Evolutionary conservation across 2,329 filamentous ascomycete species (phyloP), one percentile per base, ranked within the genome.

Genomic region (Paraphaeosphaeria sporulosa): DNA sequence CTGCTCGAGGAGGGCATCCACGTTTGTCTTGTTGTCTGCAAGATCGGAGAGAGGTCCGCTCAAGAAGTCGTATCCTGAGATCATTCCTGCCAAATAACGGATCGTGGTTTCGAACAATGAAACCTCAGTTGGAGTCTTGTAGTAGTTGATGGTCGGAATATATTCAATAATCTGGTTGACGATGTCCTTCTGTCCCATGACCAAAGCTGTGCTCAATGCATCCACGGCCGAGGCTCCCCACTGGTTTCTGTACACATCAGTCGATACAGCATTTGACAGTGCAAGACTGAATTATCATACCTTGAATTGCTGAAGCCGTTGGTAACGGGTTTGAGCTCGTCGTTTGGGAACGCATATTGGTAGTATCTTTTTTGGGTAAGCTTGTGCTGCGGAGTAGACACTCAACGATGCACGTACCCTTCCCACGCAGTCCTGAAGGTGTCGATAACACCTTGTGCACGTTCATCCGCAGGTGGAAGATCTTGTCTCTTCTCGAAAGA

Each of bases 61-160:
- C 49, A 96, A 80, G 51, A 97, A 83, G 72, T 92, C 90, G 68
- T 91, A 90, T 4, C 83, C 91, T 2, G 93, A 91, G 9, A 97
- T 73, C 69, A 97, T 83, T 17, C 93, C 93, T 10, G 87, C 93
- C 0, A 97, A 80, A 70, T 96, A 96, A 30, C 93, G 89, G 71
- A 97, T 96, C 0, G 92, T 97, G 0, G 92, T 96, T 78, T 97
- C 93, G 70, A 97, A 97, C 8, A 97, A 78, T 40, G 90, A 94
- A 51, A 96, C 87, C 10, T 82, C 78, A 1, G 63, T 64, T 0
- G 61, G 12, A 2, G 89, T 91, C 12, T 82, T 80, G 44, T 84
- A 84, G 71, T 92, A 96, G 76, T 96, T 82, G 70, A 96, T 89
- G 0, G 79, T 85, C 0, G 87, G 84, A 48, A 96, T 85, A 72